Evolutionary conservation across 2,329 filamentous ascomycete species (phyloP).

Genomic region (Scolecobasidium constrictum): DNA sequence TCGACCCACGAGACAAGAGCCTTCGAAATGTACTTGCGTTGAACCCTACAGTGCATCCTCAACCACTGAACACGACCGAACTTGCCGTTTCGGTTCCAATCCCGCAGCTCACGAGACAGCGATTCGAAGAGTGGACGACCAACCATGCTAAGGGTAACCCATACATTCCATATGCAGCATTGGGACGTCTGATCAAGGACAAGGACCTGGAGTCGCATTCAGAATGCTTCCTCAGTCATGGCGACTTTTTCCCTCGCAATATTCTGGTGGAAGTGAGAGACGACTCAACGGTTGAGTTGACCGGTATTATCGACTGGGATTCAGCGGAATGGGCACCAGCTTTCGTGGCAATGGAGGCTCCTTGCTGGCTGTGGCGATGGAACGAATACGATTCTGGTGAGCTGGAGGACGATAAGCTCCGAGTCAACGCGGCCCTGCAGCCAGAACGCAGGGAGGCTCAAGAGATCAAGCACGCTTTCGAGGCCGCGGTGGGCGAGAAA

Average conservation of each 20-base stretch:
- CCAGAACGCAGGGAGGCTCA: background rate
- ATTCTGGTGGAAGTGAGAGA: conserved; percentile 14
- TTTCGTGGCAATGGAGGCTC: conserved; percentile 13
- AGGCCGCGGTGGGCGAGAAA: background rate
- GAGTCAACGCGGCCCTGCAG: background rate
- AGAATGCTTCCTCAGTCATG: conserved; percentile 8
- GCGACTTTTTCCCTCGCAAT: conserved; percentile 15
- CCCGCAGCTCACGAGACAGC: background rate
- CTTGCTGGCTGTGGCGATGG: conserved; percentile 15
- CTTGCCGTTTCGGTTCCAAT: background rate
- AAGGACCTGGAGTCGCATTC: background rate
- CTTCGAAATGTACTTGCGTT: background rate
- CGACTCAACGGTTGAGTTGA: conserved; percentile 12
- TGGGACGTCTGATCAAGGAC: background rate
- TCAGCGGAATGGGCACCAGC: conserved; percentile 13
- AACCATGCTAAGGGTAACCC: background rate
- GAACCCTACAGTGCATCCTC: background rate
- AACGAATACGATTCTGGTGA: conserved; percentile 8
- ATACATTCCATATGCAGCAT: background rate
- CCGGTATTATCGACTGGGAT: conserved; percentile 18
- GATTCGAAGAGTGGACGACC: background rate
- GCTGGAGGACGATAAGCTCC: background rate
- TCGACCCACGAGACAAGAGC: background rate
- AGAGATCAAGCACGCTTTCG: background rate
- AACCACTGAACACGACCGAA: background rate